phyloP scores from a whole-genome alignment of 2,329 filamentous ascomycete genomes.

The Colletotrichum godetiae region DNA sequence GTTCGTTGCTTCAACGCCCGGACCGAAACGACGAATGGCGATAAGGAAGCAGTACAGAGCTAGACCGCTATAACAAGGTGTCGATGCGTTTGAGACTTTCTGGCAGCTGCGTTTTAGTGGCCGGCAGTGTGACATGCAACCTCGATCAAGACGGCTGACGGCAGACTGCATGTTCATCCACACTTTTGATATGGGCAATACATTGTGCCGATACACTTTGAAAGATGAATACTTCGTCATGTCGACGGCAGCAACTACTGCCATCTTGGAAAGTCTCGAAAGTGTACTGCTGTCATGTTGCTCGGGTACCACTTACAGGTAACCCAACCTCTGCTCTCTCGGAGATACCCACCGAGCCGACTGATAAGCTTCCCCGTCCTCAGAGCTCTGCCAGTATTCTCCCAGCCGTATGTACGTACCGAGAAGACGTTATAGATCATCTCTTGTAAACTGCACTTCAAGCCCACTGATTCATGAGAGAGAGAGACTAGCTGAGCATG shows the following conservation, averaged over 20 bases:
- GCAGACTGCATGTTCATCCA: slow-evolving; percentile 28
- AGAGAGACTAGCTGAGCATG: background rate
- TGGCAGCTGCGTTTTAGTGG: background rate
- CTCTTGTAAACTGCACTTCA: background rate
- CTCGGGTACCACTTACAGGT: background rate
- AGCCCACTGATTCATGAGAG: background rate
- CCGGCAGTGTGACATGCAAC: background rate
- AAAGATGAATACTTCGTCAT: background rate
- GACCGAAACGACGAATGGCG: slow-evolving; percentile 23
- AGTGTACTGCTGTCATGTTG: background rate
- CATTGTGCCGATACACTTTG: slow-evolving; percentile 6
- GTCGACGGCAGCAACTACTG: background rate
- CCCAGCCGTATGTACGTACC: background rate
- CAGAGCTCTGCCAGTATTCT: too few species aligned
- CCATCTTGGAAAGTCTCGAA: background rate
- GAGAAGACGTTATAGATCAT: background rate
- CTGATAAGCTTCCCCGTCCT: background rate
- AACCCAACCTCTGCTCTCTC: background rate
- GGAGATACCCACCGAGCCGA: background rate
- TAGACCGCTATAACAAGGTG: background rate
- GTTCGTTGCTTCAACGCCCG: slow-evolving; percentile 1
- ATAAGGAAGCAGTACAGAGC: background rate
- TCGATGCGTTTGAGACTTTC: slow-evolving; percentile 6
- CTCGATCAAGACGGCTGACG: background rate
- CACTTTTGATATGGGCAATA: background rate